These are phyloP conservation scores for Meredithiella fracta DNA, from an alignment of 2,329 filamentous ascomycete species.

Conservation along the genomic window DNA sequence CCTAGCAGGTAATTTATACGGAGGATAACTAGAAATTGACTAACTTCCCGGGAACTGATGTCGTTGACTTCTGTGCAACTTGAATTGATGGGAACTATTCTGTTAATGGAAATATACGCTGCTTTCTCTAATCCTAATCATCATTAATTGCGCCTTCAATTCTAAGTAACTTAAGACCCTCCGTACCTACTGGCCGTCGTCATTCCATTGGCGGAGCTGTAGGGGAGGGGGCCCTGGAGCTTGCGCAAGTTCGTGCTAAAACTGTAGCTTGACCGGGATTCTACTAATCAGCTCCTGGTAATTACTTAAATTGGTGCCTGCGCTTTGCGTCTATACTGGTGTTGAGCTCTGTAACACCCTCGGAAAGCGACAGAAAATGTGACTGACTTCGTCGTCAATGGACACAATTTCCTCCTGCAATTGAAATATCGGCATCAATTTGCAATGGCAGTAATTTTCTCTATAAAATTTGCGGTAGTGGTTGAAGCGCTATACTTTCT, in stretches of 20 bases:
- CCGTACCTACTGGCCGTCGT: background rate
- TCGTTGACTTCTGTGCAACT: too few species aligned
- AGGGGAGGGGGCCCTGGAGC: background rate
- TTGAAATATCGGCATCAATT: background rate
- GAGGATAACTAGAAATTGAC: too few species aligned
- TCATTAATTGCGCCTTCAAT: background rate
- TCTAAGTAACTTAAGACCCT: background rate
- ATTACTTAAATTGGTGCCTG: background rate
- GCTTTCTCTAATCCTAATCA: too few species aligned
- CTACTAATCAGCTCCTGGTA: background rate
- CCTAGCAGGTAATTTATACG: too few species aligned
- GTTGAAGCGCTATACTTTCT: background rate
- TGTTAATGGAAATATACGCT: too few species aligned
- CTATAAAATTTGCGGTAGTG: background rate
- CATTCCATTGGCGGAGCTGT: background rate
- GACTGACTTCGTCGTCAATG: background rate
- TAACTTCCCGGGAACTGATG: too few species aligned
- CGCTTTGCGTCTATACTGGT: background rate
- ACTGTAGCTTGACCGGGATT: background rate
- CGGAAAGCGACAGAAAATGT: background rate
- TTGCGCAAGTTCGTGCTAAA: background rate
- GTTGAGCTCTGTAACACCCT: background rate
- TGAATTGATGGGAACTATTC: too few species aligned
- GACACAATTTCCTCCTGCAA: slow-evolving; percentile 1
- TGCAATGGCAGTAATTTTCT: background rate